Conservation (phyloP, 2,329 filamentous ascomycete genomes). For the Penicillium sclerotigenum region DNA sequence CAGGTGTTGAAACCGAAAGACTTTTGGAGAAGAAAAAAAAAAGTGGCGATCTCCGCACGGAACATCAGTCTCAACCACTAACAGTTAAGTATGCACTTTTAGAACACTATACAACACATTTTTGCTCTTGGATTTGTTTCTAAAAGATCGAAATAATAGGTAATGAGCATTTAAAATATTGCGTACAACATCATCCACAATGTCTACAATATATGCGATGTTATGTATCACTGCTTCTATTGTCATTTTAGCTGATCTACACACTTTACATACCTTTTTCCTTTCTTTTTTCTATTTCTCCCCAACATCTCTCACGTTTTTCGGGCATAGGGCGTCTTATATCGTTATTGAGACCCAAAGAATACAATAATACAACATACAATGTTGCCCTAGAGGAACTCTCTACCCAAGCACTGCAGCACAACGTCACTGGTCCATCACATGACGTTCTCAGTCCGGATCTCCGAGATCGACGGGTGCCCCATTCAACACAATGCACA, state of each 20-base stretch:
- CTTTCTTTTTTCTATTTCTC: not conserved
- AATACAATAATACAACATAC: not conserved
- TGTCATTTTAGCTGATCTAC: not conserved
- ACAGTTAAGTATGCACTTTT: not conserved
- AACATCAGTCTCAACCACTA: conserved; percentile 4
- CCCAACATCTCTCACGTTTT: not conserved
- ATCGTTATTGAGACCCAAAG: not conserved
- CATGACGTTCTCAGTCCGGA: conserved; percentile 11
- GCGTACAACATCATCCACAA: not conserved
- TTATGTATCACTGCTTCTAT: not conserved
- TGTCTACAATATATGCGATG: not conserved
- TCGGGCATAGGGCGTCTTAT: not conserved
- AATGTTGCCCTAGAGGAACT: not conserved
- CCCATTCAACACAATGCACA: not conserved
- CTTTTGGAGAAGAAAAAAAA: conserved; percentile 15
- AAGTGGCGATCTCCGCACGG: conserved; percentile 19
- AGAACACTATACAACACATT: not conserved
- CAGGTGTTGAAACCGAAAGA: not conserved
- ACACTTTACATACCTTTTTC: not conserved
- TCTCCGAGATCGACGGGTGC: conserved; percentile 10
- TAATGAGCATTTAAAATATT: not conserved
- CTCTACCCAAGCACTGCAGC: not conserved
- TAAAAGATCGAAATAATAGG: not conserved
- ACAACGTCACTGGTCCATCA: conserved; percentile 11
- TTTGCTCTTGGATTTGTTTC: not conserved